Evolutionary conservation across 495 filamentous ascomycete species (phyloP).

Genomic region (Terfezia boudieri): DNA sequence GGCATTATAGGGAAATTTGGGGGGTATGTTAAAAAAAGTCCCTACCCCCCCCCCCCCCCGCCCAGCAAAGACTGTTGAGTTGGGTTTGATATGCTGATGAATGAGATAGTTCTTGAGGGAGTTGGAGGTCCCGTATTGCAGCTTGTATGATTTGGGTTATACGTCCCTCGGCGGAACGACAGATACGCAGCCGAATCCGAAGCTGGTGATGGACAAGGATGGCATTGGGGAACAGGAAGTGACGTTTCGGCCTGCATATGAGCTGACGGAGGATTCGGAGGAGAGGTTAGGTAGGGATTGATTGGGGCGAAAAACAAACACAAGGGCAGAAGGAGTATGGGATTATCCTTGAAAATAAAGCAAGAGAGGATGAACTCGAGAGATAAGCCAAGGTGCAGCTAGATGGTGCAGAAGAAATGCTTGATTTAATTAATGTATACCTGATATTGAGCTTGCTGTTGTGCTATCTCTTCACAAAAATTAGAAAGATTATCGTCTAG

Average conservation of each 20-base stretch:
- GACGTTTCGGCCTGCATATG: slow-evolving; percentile 62
- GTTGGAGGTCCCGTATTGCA: slow-evolving; percentile 56
- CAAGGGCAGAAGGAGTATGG: too few relatives aligned
- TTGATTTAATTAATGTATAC: too few relatives aligned
- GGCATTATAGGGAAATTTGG: slow-evolving; percentile 95
- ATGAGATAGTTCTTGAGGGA: slow-evolving; percentile 50
- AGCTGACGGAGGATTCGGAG: slow-evolving; percentile 59
- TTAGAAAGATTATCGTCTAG: too few relatives aligned
- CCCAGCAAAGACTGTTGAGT: background rate
- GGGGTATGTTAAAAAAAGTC: slow-evolving; percentile 29
- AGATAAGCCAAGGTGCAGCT: too few relatives aligned
- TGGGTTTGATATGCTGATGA: background rate
- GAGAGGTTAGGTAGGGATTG: slow-evolving; percentile 65
- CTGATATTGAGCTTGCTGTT: too few relatives aligned
- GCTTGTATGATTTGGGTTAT: slow-evolving; percentile 65
- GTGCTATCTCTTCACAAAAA: too few relatives aligned
- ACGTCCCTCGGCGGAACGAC: slow-evolving; percentile 72
- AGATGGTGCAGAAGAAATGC: too few relatives aligned
- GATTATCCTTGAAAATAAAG: too few relatives aligned
- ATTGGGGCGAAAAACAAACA: background rate
- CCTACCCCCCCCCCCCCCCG: background rate
- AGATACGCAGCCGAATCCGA: slow-evolving; percentile 80
- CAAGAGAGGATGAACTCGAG: too few relatives aligned
- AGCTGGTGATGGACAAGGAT: slow-evolving; percentile 26
- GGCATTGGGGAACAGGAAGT: slow-evolving; percentile 14